A percentile compares a stretch with the other conserved stretches of the same genome.
These are phyloP conservation scores for Arachis stenosperma DNA, from an alignment of 306 rosid genomes.

Conservation along the genomic window DNA sequence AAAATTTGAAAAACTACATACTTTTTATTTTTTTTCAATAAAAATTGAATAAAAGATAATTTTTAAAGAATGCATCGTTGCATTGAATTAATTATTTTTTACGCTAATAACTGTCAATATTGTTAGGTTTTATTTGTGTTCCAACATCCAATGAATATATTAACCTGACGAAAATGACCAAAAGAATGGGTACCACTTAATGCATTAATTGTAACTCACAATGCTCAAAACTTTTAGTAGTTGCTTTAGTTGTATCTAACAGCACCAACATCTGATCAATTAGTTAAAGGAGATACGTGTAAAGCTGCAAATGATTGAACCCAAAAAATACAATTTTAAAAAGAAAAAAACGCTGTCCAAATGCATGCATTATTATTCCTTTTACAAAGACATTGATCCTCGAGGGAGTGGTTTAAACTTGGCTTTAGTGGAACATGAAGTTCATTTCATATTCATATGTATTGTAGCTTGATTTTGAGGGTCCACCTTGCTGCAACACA, in stretches of 20 bases:
- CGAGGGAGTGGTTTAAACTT: constrained; percentile 6
- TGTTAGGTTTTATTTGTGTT: too few relatives aligned
- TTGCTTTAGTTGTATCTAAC: constrained; percentile 32
- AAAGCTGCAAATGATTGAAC: constrained; percentile 24
- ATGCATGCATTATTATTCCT: neutral
- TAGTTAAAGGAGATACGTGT: constrained; percentile 25
- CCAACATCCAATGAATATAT: neutral
- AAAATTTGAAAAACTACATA: too few relatives aligned
- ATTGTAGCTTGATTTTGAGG: constrained; percentile 29
- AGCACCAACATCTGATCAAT: neutral
- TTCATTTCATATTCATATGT: too few relatives aligned
- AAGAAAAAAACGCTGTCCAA: neutral
- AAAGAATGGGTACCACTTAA: constrained; percentile 8
- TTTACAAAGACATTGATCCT: neutral
- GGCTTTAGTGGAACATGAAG: constrained; percentile 7
- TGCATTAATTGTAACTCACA: neutral
- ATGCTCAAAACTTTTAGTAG: constrained; percentile 24
- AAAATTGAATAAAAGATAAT: too few relatives aligned
- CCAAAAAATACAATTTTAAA: neutral
- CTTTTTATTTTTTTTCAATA: too few relatives aligned
- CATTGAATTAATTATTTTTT: too few relatives aligned
- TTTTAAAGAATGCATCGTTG: too few relatives aligned
- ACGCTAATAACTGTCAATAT: too few relatives aligned
- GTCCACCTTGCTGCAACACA: constrained; percentile 29
- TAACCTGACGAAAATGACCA: neutral